Evolutionary conservation across 495 filamentous ascomycete genomes (phyloP).

Genomic region (Amphirosellinia nigrospora): DNA sequence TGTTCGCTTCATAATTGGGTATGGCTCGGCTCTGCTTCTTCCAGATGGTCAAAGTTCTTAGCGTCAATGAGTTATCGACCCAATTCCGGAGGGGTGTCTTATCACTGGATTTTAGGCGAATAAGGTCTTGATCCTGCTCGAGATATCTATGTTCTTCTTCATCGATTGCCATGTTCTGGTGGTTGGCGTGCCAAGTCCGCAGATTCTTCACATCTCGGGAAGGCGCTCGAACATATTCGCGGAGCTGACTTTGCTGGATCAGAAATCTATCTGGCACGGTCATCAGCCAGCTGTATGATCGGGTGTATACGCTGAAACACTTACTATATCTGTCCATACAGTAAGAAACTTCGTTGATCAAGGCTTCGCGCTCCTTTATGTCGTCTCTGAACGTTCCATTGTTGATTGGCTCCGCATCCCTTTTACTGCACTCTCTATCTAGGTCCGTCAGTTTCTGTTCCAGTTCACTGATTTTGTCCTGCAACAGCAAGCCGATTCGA

Average conservation of each 20-base stretch:
- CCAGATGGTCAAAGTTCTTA: neutral
- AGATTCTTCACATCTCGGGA: neutral
- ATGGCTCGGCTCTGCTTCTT: neutral
- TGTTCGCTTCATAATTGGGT: neutral
- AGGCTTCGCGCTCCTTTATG: neutral
- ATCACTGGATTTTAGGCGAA: neutral
- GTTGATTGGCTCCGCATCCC: neutral
- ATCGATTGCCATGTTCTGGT: neutral
- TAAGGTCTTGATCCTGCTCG: neutral
- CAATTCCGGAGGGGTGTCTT: neutral
- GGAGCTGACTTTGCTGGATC: constrained; percentile 3
- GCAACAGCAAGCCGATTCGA: neutral
- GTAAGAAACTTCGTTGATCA: neutral
- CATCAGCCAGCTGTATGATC: neutral
- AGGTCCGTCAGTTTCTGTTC: neutral
- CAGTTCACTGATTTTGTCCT: neutral
- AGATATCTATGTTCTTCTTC: constrained; percentile 4
- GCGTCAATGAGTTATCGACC: neutral
- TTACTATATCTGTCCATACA: neutral
- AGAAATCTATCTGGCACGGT: neutral
- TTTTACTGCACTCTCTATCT: neutral
- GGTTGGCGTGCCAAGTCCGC: neutral
- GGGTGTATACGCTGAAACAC: neutral
- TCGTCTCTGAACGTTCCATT: neutral
- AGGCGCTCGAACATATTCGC: neutral